phyloP scores from a whole-genome alignment of 345 rosid genomes.

The Euphorbia tirucalli region DNA sequence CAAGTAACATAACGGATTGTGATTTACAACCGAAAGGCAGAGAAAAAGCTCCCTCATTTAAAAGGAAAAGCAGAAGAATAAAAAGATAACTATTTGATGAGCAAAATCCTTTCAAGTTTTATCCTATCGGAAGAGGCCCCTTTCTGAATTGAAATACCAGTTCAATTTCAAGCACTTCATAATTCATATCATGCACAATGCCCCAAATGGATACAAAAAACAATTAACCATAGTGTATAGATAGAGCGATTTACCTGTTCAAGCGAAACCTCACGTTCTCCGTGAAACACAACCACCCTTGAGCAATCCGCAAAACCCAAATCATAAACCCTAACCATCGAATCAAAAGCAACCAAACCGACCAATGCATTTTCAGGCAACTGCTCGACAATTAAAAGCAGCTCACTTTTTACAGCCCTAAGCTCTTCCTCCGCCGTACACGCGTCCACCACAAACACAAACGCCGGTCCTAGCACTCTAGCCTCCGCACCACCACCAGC shows the following conservation, averaged over 20 bases:
- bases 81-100: neutral
- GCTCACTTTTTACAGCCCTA: slow-evolving; percentile 63
- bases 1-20: no score
- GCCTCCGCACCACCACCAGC: slow-evolving; percentile 23
- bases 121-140: no score
- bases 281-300: slow-evolving; percentile 68
- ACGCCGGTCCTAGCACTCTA: slow-evolving; percentile 61
- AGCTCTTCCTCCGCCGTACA: slow-evolving; percentile 71
- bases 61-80: no score
- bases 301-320: slow-evolving; percentile 72
- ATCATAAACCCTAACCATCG: slow-evolving; percentile 86
- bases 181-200: no score
- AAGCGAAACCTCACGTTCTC: slow-evolving; percentile 65
- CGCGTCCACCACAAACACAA: slow-evolving; percentile 80
- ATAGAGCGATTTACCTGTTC: slow-evolving; percentile 52
- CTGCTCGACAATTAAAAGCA: slow-evolving; percentile 70
- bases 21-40: no score
- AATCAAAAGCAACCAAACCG: slow-evolving; percentile 68
- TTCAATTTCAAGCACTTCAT: neutral
- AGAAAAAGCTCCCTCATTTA: no score
- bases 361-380: slow-evolving; percentile 76
- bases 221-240: neutral
- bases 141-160: neutral
- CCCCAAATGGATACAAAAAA: no score
- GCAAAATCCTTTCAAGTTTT: no score